These are phyloP conservation scores for Ormosia emarginata DNA, from an alignment of 306 rosid species.

Conservation along the genomic window DNA sequence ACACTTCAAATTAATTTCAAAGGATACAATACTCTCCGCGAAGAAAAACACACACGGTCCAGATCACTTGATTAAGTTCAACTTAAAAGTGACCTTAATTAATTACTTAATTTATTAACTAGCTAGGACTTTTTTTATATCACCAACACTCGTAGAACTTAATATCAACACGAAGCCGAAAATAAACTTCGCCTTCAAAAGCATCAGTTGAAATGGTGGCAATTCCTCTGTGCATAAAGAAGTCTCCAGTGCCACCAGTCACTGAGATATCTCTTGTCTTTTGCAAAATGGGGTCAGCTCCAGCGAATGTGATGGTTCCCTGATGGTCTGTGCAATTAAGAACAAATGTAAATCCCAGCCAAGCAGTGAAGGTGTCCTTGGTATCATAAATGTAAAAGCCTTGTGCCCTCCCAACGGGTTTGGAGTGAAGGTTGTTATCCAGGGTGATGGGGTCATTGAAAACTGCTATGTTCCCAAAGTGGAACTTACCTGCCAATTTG, in stretches of 20 bases:
- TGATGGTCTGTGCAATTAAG: conserved; percentile 39
- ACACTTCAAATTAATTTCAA: not conserved
- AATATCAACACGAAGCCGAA: conserved; percentile 59
- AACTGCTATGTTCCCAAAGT: conserved; percentile 64
- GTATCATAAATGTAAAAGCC: conserved; percentile 68
- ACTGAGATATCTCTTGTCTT: conserved; percentile 65
- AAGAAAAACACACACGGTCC: not conserved
- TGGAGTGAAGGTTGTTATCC: conserved; percentile 64
- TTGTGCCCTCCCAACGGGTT: conserved; percentile 77
- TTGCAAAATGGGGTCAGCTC: conserved; percentile 58
- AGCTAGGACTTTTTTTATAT: not conserved
- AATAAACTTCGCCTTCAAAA: conserved; percentile 68
- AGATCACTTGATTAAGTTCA: not conserved
- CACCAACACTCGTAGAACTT: conserved; percentile 76
- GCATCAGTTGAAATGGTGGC: conserved; percentile 74
- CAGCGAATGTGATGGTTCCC: conserved; percentile 59
- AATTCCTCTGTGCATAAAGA: conserved; percentile 73
- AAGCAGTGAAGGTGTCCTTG: conserved; percentile 56
- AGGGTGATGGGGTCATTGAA: conserved; percentile 78
- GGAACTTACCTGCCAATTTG: conserved; percentile 39
- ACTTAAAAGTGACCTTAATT: not conserved
- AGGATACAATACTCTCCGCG: not conserved
- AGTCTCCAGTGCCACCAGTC: conserved; percentile 73
- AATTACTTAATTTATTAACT: not conserved
- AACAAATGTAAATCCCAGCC: conserved; percentile 64